Evolutionary conservation across 2,329 filamentous ascomycete species (phyloP).

Genomic region (Cladosporium sp.): DNA sequence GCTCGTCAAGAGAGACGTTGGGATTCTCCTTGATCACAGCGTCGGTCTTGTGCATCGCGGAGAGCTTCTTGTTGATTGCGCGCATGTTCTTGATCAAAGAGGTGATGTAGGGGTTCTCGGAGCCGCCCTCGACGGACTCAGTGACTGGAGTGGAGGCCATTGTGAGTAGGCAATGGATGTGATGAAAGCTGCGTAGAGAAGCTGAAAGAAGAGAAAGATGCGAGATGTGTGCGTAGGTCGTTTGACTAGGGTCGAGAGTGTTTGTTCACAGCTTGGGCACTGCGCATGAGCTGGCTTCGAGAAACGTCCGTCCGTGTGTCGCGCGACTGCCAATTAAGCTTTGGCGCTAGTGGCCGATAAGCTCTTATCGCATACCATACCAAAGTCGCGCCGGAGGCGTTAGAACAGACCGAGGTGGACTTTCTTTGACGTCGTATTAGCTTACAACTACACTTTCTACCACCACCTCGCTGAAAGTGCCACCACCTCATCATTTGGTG

Average conservation of each 20-base stretch:
- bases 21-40: slow-evolving; percentile 62
- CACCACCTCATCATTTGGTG: not conserved
- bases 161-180: not conserved
- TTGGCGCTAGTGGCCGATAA: too few relatives aligned
- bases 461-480: too few relatives aligned
- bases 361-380: too few relatives aligned
- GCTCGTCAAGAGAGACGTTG: slow-evolving; percentile 64
- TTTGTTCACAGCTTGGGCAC: too few relatives aligned
- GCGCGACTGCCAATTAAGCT: too few relatives aligned
- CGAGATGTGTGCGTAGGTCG: too few relatives aligned
- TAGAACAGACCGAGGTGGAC: too few relatives aligned
- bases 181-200: not conserved
- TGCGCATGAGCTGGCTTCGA: too few relatives aligned
- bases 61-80: slow-evolving; percentile 90
- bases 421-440: not conserved
- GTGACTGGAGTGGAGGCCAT: slow-evolving; percentile 12
- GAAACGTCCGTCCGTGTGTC: too few relatives aligned
- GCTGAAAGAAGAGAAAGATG: too few relatives aligned
- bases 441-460: not conserved
- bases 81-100: slow-evolving; percentile 92
- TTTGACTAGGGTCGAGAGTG: too few relatives aligned
- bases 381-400: too few relatives aligned
- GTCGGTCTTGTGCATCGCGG: slow-evolving; percentile 67
- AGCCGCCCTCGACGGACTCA: slow-evolving; percentile 47
- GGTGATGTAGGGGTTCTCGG: slow-evolving; percentile 73